These are phyloP conservation scores for Aspergillus olivimuriae DNA, from an alignment of 495 filamentous ascomycete genomes.

Conservation along the genomic window DNA sequence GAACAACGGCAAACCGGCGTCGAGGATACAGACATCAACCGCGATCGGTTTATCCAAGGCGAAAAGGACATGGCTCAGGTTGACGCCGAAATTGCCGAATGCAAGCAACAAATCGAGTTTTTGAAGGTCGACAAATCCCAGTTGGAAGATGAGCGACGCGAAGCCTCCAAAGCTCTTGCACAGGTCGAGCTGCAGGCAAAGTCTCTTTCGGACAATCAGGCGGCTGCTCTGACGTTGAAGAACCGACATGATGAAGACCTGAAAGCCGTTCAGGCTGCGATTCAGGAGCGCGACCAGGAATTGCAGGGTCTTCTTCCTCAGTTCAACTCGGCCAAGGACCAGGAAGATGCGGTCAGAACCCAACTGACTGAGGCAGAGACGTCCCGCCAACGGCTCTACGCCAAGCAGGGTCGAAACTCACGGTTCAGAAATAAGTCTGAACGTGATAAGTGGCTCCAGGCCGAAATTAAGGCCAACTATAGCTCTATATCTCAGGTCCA, in stretches of 20 bases:
- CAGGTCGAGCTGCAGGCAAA: slow-evolving; percentile 83
- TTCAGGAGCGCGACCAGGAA: slow-evolving; percentile 68
- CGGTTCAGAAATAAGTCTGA: slow-evolving; percentile 84
- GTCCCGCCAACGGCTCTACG: slow-evolving; percentile 72
- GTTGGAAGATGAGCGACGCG: slow-evolving; percentile 82
- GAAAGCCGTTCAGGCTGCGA: slow-evolving; percentile 64
- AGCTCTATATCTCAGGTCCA: slow-evolving; percentile 69
- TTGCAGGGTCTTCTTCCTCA: slow-evolving; percentile 64
- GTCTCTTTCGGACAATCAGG: slow-evolving; percentile 70
- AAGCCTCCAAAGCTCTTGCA: slow-evolving; percentile 66
- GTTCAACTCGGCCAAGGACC: slow-evolving; percentile 63
- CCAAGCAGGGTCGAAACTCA: slow-evolving; percentile 87
- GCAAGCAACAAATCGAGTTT: slow-evolving; percentile 77
- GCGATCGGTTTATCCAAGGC: slow-evolving; percentile 67
- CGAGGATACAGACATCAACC: slow-evolving; percentile 75
- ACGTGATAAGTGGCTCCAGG: slow-evolving; percentile 75
- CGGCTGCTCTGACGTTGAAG: slow-evolving; percentile 65
- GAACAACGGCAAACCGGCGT: slow-evolving; percentile 71
- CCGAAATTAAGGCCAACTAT: slow-evolving; percentile 77
- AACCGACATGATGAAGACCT: slow-evolving; percentile 67
- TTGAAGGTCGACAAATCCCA: slow-evolving; percentile 82
- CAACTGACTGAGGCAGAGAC: slow-evolving; percentile 72
- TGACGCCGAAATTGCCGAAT: slow-evolving; percentile 68
- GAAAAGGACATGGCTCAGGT: slow-evolving; percentile 74
- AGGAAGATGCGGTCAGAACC: slow-evolving; percentile 63